Evolutionary conservation across 495 filamentous ascomycete species (phyloP), one percentile per base, ranked within the genome.

Genomic region (Penicillium herquei): DNA sequence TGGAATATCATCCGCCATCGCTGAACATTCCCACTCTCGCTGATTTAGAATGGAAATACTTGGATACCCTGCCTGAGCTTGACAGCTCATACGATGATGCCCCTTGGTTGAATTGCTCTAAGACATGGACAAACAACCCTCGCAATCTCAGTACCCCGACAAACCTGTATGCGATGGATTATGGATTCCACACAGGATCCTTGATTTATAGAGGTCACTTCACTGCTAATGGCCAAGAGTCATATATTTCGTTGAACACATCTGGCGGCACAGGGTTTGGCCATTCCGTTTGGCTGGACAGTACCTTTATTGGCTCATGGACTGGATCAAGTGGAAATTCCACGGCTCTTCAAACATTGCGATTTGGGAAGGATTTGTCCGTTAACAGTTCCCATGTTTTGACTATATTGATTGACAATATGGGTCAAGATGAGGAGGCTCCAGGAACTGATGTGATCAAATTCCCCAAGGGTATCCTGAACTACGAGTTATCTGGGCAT

Each of bases 181-280:
- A 92, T 57, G 85, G 87, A 14, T 91, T 80, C 66, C 77, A 89
- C 57, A 77, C 80, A 0, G 87, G 87, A 16, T 78, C 76, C 9
- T 64, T 88, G 0, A 54, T 91, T 16, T 91, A 83, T 69, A 78
- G 87, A 5, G 88, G 87, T 35, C 78, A 84, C 60, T 92, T 91
- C 64, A 73, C 67, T 3, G 82, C 85, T 6, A 84, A 65, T 1
- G 84, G 86, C 0, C 60, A 71, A 14, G 87, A 90, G 54, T 65
- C 57, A 0, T 69, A 55, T 13, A 57, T 91, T 35, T 76, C 60
- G 39, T 51, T 90, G 4, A 64, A 59, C 12, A 81, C 81, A 0
- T 75, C 80, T 62, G 88, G 89, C 35, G 88, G 87, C 31, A 70
- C 44, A 16, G 83, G 72, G 1, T 87, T 78, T 55, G 83, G 78